A percentile compares a stretch with the other conserved stretches of the same genome.
Conservation (phyloP, 129 eudicot genomes). For the Lactuca sativa region DNA sequence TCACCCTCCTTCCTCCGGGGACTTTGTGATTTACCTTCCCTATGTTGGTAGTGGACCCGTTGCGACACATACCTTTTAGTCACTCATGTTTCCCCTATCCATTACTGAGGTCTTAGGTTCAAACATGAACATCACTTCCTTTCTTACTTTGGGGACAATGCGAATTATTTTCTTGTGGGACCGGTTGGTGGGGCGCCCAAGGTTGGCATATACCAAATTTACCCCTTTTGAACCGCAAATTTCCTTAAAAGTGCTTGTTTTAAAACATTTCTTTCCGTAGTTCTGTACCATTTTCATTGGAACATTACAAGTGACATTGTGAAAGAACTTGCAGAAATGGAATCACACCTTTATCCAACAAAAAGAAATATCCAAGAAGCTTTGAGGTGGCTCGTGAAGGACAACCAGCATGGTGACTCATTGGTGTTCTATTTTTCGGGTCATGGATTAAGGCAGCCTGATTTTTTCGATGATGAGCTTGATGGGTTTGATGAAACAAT, state of each 20-base stretch:
- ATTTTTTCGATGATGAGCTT: slow-evolving; percentile 52
- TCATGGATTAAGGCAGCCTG: slow-evolving; percentile 67
- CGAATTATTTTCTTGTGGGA: neutral
- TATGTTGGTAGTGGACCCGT: no score
- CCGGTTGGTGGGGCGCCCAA: no score
- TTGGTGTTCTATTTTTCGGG: slow-evolving; percentile 81
- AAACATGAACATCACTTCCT: neutral
- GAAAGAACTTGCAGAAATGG: slow-evolving; percentile 45
- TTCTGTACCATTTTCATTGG: neutral
- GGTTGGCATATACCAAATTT: neutral
- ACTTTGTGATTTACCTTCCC: no score
- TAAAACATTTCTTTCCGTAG: neutral
- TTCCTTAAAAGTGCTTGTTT: neutral
- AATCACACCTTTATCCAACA: slow-evolving; percentile 48
- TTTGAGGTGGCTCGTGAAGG: slow-evolving; percentile 64
- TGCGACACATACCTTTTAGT: no score
- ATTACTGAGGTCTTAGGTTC: no score
- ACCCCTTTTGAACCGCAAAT: neutral
- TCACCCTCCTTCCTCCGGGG: no score
- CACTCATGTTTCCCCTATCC: no score
- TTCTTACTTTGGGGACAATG: neutral
- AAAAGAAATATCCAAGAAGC: slow-evolving; percentile 66
- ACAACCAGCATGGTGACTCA: slow-evolving; percentile 59
- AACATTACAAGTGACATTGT: neutral
- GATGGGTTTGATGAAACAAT: slow-evolving; percentile 76